Base-by-base conservation (phyloP, 495 filamentous ascomycete genomes). In the Aspergillus avenaceus region DNA sequence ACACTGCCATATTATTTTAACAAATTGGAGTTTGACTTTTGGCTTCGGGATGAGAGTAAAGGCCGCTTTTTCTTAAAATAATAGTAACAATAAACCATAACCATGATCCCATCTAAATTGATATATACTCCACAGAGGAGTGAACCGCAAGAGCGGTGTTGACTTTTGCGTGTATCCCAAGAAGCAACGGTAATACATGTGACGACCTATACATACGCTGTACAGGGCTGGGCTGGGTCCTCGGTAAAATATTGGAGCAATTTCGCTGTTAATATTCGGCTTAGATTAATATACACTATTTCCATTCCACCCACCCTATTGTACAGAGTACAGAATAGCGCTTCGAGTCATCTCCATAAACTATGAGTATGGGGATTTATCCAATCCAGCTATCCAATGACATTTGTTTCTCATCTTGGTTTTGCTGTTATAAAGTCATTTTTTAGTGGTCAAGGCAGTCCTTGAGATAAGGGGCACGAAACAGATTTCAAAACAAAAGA, bases 11-110 rank as follows among this genome's bases (percentile, higher is more conserved):
- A 26, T 45, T 21, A 18, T 45, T 26, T 14, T 14, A n/a, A n/a
- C n/a, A n/a, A 24, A 23, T 28, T 6, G 21, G n/a, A 29, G 12
- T 41, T 53, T 53, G 43, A 46, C 36, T 53, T 58, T 56, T 59
- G 56, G 49, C 44, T 54, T 52, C 41, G 22, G 47, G 23, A 38
- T 34, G 37, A 44, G 47, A 40, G 41, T 27, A 11, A 23, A 43
- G 22, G 27, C 47, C 29, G 47, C 9, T 24, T 47, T 50, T 54
- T 43, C 43, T 51, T 50, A 48, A 48, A 26, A 26, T 28, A 27
- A 24, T 49, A n/a, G 14, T 16, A 38, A 49, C 32, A 54, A 50
- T 45, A 44, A 46, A 54, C 45, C 45, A 18, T 54, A 49, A 44
- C 45, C 52, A 49, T 54, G 46, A 46, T 41, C 41, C 41, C 45